Evolutionary conservation across 352 stramenopile species (phyloP).

Genomic region (Globisporangium spiculum): DNA sequence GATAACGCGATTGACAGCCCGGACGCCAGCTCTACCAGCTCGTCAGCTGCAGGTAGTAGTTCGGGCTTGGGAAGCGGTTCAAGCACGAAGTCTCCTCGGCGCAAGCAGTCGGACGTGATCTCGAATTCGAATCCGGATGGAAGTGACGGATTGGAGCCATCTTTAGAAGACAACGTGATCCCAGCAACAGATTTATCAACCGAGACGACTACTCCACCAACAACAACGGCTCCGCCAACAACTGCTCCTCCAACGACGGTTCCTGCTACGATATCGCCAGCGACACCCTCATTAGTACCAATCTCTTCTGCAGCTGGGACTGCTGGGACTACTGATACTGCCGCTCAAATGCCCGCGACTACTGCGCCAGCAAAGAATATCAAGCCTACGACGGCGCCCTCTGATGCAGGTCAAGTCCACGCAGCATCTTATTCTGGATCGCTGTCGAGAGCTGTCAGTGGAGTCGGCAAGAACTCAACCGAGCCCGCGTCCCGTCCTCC

Average conservation of each 20-base stretch:
- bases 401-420: slow-evolving; percentile 14
- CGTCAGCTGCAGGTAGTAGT: neutral
- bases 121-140: slow-evolving; percentile 6
- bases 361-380: neutral
- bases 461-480: slow-evolving; percentile 13
- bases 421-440: slow-evolving; percentile 10
- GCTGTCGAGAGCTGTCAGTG: slow-evolving; percentile 8
- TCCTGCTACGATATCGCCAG: neutral
- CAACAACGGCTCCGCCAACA: slow-evolving; percentile 2
- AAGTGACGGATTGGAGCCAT: neutral
- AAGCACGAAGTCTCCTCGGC: neutral
- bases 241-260: slow-evolving; percentile 2
- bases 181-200: neutral
- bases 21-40: neutral
- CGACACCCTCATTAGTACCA: neutral
- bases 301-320: neutral
- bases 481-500: neutral
- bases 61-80: neutral
- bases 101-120: slow-evolving; percentile 3
- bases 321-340: neutral
- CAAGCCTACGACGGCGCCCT: neutral
- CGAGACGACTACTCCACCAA: neutral
- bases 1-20: neutral
- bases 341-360: slow-evolving; percentile 5
- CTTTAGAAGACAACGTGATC: slow-evolving; percentile 14